Evolutionary conservation across 768 basidiomycete genomes (phyloP), one percentile per base, ranked within the genome.

Genomic region (Suillus luteus): DNA sequence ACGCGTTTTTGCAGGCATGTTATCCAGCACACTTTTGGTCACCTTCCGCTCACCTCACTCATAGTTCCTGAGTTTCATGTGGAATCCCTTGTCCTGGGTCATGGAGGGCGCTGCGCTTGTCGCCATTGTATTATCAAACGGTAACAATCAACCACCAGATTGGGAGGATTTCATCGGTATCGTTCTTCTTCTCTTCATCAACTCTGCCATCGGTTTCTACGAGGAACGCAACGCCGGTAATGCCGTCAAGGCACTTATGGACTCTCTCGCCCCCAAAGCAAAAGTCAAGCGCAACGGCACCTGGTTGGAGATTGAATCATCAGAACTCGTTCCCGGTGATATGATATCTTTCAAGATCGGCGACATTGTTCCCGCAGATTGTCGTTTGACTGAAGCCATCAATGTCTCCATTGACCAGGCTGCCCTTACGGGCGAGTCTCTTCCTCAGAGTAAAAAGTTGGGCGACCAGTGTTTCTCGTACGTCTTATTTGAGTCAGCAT

Each of bases 1-100:
- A 95, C 64, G 77, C 95, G 4, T 84, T 98, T 78, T 87, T 98
- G 38, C 95, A 95, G 84, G 91, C 89, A 72, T 22, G 75, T 71
- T 33, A 35, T 64, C 8, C n/a, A 44, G 27, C 63, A 44, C 57
- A 9, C 51, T 6, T 55, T 24, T 38, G 27, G 24, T 59, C 57
- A 8, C 57, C 5, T 59, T 52, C 4, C 7, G n/a, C 57, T 24
- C 48, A 61, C 24, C 35, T 1, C 54, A 54, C 33, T 11, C 0
- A 35, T 49, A 93, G 92, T 95, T 96, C 78, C 80, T 95, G 69
- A 88, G 89, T 75, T 99, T 99, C 86, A 99, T 98, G 96, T 99
- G 96, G 96, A 99, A 99, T 81, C 96, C 96, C 51, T 83, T 99
- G 14, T 99, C 96, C 40, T 99, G 96, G 96, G 96, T 99, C 78